phyloP scores from a whole-genome alignment of 202 grass and related monocot species.

The Musa balbisiana region DNA sequence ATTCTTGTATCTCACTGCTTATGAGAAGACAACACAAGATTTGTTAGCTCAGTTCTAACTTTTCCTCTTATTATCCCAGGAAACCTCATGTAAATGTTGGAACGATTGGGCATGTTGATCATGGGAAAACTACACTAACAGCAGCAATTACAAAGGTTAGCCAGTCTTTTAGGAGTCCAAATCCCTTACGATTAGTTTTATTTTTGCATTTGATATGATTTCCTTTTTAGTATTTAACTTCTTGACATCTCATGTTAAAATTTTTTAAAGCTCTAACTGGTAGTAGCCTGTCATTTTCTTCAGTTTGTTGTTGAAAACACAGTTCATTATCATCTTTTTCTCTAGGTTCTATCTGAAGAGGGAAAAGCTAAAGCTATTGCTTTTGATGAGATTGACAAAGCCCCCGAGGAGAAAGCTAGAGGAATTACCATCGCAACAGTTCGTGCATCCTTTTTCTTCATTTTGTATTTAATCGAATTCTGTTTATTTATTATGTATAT shows the following conservation, averaged over 20 bases:
- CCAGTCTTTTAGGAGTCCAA: background rate
- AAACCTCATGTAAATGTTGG: slow-evolving; percentile 98
- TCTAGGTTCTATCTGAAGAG: slow-evolving; percentile 68
- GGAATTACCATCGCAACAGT: slow-evolving; percentile 99
- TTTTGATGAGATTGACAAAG: slow-evolving; percentile 99
- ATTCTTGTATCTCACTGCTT: background rate
- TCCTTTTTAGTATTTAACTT: too few relatives aligned
- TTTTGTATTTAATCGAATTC: background rate
- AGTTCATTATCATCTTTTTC: background rate
- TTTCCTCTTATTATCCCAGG: slow-evolving; percentile 32
- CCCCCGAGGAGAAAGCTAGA: slow-evolving; percentile 98
- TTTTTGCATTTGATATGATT: background rate
- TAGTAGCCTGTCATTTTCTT: background rate
- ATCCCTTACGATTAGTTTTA: background rate
- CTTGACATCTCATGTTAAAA: too few relatives aligned
- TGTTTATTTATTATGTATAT: background rate
- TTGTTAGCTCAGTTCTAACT: background rate
- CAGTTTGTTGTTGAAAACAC: background rate
- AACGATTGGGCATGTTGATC: slow-evolving; percentile 98
- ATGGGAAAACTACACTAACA: slow-evolving; percentile 94
- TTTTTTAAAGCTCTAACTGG: too few relatives aligned
- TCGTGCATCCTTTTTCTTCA: background rate
- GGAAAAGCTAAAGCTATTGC: slow-evolving; percentile 89
- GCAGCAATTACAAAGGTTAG: slow-evolving; percentile 91
- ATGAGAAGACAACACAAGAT: background rate